Percentiles rank a stretch among this genome's conserved stretches.
phyloP scores from a whole-genome alignment of 306 rosid genomes.

The Fragaria iinumae region DNA sequence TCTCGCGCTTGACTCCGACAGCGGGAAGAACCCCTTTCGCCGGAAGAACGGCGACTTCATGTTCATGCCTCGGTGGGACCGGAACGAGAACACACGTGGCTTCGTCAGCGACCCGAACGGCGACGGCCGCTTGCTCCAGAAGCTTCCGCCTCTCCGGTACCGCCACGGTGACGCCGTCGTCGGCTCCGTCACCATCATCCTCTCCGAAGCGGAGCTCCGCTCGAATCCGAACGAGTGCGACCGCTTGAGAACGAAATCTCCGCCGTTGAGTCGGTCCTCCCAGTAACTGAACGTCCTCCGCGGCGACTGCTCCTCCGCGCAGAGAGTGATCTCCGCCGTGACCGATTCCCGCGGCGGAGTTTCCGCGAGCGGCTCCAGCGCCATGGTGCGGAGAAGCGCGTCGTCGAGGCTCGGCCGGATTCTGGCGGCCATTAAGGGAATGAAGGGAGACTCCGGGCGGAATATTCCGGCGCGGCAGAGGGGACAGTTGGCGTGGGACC shows the following conservation, averaged over 20 bases:
- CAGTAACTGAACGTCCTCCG: constrained; percentile 25
- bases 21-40: constrained; percentile 69
- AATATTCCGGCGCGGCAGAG: constrained; percentile 89
- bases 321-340: constrained; percentile 59
- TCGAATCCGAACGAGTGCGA: constrained; percentile 93
- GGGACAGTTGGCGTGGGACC: constrained; percentile 95
- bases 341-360: constrained; percentile 14
- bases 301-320: constrained; percentile 58
- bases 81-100: constrained; percentile 81
- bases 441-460: constrained; percentile 73
- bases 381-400: constrained; percentile 45
- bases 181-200: constrained; percentile 47
- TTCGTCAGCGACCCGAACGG: constrained; percentile 79
- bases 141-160: constrained; percentile 65
- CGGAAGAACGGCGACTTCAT: constrained; percentile 88
- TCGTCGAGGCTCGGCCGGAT: constrained; percentile 83
- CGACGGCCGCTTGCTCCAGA: constrained; percentile 69
- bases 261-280: constrained; percentile 46
- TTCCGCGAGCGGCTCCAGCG: constrained; percentile 45
- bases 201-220: constrained; percentile 62
- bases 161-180: constrained; percentile 49
- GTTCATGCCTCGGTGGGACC: constrained; percentile 62
- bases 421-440: constrained; percentile 84
- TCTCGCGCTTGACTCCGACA: constrained; percentile 80
- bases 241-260: constrained; percentile 71